phyloP scores from a whole-genome alignment of 2,329 filamentous ascomycete genomes.

The Colletotrichum sp. region DNA sequence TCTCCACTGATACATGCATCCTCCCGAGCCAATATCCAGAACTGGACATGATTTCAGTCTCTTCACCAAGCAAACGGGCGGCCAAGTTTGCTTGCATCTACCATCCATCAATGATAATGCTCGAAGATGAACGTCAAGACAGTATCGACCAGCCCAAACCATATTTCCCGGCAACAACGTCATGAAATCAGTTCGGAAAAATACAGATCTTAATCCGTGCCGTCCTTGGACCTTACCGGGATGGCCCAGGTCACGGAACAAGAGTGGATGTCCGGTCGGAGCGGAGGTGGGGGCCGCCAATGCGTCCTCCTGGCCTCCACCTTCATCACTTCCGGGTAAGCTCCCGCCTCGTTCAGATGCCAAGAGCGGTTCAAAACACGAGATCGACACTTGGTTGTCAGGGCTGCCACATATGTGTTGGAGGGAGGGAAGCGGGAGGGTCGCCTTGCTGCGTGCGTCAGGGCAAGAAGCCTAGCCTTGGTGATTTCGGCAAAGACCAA shows the following conservation, averaged over 20 bases:
- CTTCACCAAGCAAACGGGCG: not conserved
- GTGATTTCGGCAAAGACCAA: not conserved
- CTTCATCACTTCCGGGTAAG: not conserved
- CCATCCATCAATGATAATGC: not conserved
- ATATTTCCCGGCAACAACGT: rapidly evolving
- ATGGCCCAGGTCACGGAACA: not conserved
- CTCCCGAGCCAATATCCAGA: not conserved
- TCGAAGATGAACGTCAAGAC: not conserved
- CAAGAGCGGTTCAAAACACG: not conserved
- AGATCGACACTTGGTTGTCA: not conserved
- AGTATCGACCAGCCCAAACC: not conserved
- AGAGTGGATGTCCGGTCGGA: not conserved
- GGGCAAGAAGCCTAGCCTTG: not conserved
- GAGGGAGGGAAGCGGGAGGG: not conserved
- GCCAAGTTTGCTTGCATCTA: not conserved
- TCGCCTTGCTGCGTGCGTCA: not conserved
- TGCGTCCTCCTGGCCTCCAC: not conserved
- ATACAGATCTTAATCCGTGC: not conserved
- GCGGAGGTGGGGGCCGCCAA: not conserved
- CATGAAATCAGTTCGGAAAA: too few species aligned
- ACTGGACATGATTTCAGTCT: not conserved
- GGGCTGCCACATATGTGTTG: not conserved
- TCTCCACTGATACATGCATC: not conserved
- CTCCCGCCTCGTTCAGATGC: not conserved
- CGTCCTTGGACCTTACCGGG: not conserved